Evolutionary conservation across 129 eudicot genomes (phyloP), one percentile per base, ranked within the genome.

Genomic region (Helianthus annuus): DNA sequence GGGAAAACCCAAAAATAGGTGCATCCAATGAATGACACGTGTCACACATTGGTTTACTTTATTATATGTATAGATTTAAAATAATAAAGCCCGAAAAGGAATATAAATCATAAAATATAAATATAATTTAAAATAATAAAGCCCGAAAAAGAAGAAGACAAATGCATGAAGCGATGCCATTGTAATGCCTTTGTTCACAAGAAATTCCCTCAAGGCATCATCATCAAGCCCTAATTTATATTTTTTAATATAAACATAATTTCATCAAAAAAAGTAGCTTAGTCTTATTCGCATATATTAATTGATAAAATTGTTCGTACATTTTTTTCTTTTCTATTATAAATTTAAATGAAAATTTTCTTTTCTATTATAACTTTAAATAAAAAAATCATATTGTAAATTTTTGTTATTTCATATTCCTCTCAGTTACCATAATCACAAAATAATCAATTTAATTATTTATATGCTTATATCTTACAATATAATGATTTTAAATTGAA

Each of bases 161-260:
- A 53, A 70, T 63, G 82, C 71, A 70, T 64, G 77, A 78, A 78
- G 82, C 82, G 66, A 70, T 51, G 52, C 59, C 76, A 52, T 42
- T 16, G 70, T 62, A 13, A 70, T 63, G 72, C 76, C 82, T 78
- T 70, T 54, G 42, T 78, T 64, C 65, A 55, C 82, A 78, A 78
- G 82, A 78, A 63, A 78, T 78, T 71, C 72, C 36, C 24, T 24
- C 19, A 42, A 44, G 42, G 51, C 36, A 56, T 54, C 69, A 40
- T n/a, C 62, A 38, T 12, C 63, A 24, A 67, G 32, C 61, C 34
- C 48, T 27, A 16, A 51, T 53, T 8, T 3, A 65, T 16, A 42
- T 2, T 7, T 17, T 9, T 19, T 6, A 42, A 4, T 17, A 22
- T 10, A 19, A 56, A 3, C 27, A 22, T 11, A 16, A 7, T 10